These are phyloP conservation scores for Wallemia mellicola DNA, from an alignment of 1,284 basidiomycete genomes.

Conservation along the genomic window DNA sequence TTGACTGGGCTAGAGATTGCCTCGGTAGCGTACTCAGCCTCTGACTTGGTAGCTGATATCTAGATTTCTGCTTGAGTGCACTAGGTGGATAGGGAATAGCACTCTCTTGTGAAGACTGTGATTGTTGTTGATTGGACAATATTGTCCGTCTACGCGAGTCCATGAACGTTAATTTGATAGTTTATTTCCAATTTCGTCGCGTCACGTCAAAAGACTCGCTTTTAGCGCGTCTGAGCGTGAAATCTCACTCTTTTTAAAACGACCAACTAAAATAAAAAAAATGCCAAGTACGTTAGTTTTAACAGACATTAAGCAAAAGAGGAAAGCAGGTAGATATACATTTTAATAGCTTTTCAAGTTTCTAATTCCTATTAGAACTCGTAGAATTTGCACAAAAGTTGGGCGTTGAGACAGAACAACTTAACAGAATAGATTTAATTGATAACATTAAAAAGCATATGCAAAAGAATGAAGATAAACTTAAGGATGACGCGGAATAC, in stretches of 20 bases:
- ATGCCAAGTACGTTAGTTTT: background rate
- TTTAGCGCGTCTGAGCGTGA: background rate
- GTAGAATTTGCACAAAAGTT: background rate
- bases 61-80: conserved; percentile 30
- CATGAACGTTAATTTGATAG: conserved; percentile 13
- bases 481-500: background rate
- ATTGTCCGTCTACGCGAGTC: conserved; percentile 27
- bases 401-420: background rate
- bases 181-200: background rate
- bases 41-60: conserved; percentile 21
- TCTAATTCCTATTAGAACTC: background rate
- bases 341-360: background rate
- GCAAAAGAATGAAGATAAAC: background rate
- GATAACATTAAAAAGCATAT: background rate
- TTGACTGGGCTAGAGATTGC: conserved; percentile 23
- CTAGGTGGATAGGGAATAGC: conserved; percentile 22
- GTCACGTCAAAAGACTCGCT: background rate
- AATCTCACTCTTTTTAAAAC: background rate
- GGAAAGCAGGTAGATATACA: background rate
- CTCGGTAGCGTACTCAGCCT: conserved; percentile 25
- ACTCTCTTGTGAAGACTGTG: conserved; percentile 24
- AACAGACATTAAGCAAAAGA: background rate
- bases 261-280: background rate
- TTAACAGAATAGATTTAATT: background rate
- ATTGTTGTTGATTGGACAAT: conserved; percentile 27